Evolutionary conservation across 192 early-diverging fungal species (phyloP).

Genomic region (Entophlyctis luteolus): DNA sequence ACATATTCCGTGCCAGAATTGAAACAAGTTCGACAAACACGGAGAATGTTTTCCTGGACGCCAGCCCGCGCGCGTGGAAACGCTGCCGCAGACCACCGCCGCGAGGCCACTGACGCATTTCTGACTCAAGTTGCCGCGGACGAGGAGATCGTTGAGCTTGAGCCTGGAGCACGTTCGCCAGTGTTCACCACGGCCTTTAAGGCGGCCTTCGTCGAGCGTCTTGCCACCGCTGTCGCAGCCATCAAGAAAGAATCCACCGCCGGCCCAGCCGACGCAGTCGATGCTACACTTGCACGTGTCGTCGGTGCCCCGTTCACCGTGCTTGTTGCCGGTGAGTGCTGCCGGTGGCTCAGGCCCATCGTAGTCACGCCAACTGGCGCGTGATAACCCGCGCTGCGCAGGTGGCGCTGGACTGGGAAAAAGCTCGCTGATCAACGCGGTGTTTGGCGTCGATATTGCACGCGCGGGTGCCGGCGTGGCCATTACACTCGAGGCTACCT

Average conservation of each 20-base stretch:
- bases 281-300: neutral
- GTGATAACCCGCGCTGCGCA: neutral
- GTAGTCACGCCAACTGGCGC: neutral
- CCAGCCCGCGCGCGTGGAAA: too few species aligned
- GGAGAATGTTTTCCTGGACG: too few species aligned
- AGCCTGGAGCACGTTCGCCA: neutral
- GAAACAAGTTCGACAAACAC: too few species aligned
- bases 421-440: slow-evolving; percentile 8
- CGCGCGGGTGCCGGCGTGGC: neutral
- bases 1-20: too few species aligned
- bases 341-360: neutral
- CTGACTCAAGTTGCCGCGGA: neutral
- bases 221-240: neutral
- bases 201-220: neutral
- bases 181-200: neutral
- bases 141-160: neutral
- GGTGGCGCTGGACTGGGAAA: slow-evolving; percentile 16
- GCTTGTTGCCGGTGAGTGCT: neutral
- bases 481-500: neutral
- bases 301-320: slow-evolving; percentile 9
- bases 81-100: too few species aligned
- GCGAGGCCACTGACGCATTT: too few species aligned
- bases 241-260: neutral
- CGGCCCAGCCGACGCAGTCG: neutral
- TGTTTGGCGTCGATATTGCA: neutral